Evolutionary conservation across 2,329 filamentous ascomycete species (phyloP).

Genomic region (Coniosporium tulheliwenetii): DNA sequence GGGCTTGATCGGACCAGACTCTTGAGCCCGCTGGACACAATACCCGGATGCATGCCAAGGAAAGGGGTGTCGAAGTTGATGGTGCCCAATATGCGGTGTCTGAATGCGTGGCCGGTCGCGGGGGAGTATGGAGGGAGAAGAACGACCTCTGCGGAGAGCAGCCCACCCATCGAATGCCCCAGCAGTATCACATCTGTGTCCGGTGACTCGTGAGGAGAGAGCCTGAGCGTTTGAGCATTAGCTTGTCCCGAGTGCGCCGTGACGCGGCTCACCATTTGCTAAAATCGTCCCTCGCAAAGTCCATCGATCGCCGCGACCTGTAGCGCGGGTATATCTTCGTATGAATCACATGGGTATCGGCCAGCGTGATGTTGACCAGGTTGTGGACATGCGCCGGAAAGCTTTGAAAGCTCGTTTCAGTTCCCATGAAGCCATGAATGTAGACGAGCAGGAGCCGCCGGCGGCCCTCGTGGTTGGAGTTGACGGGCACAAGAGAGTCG

Average conservation of each 20-base stretch:
- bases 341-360: constrained; percentile 64
- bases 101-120: constrained; percentile 29
- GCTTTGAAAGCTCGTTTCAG: constrained; percentile 71
- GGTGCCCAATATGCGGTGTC: constrained; percentile 64
- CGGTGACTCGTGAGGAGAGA: constrained; percentile 58
- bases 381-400: constrained; percentile 81
- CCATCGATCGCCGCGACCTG: constrained; percentile 56
- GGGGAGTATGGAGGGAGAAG: constrained; percentile 33
- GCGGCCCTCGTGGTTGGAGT: constrained; percentile 17
- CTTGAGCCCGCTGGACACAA: constrained; percentile 65
- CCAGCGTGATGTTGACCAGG: constrained; percentile 49
- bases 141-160: constrained; percentile 65
- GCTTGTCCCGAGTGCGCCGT: background rate
- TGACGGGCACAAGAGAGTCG: constrained; percentile 25
- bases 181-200: constrained; percentile 68
- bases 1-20: constrained; percentile 48
- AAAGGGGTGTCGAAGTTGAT: constrained; percentile 78
- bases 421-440: constrained; percentile 82
- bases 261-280: constrained; percentile 46
- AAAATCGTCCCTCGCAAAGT: constrained; percentile 66
- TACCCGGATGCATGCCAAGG: constrained; percentile 75
- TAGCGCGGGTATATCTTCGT: constrained; percentile 76
- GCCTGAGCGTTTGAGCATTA: constrained; percentile 26
- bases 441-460: constrained; percentile 60
- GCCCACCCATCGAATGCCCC: constrained; percentile 81